Percentiles rank a stretch among this genome's conserved stretches.
Evolutionary conservation across 2,329 filamentous ascomycete species (phyloP).

Genomic region (Fusarium pseudocircinatum): DNA sequence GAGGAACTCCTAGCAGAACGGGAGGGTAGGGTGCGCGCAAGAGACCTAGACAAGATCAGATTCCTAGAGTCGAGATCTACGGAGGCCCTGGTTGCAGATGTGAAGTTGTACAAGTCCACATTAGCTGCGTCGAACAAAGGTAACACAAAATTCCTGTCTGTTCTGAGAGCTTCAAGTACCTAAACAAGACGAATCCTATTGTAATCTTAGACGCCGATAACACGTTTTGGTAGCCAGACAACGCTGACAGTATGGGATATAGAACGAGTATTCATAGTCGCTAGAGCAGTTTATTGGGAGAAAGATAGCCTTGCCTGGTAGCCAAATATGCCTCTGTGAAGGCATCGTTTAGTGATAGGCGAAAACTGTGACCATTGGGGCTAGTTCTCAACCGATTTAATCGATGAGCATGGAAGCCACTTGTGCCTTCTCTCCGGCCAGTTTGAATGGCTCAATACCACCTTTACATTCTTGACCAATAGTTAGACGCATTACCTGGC

Average conservation of each 20-base stretch:
- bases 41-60: background rate
- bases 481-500: accelerated
- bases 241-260: background rate
- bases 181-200: background rate
- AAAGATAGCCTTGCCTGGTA: background rate
- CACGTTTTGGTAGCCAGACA: background rate
- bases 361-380: accelerated
- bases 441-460: accelerated
- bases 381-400: accelerated
- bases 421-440: background rate
- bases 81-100: background rate
- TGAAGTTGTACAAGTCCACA: background rate
- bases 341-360: background rate
- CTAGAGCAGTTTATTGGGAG: background rate
- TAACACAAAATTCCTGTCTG: background rate
- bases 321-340: background rate
- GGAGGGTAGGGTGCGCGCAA: background rate
- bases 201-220: accelerated
- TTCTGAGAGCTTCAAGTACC: background rate
- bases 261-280: background rate
- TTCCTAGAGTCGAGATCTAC: background rate
- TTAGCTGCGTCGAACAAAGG: background rate
- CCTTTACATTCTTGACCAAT: background rate
- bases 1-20: background rate
- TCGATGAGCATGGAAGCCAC: background rate